phyloP scores from a whole-genome alignment of 805 yeast species.

The Suhomyces vadensis region DNA sequence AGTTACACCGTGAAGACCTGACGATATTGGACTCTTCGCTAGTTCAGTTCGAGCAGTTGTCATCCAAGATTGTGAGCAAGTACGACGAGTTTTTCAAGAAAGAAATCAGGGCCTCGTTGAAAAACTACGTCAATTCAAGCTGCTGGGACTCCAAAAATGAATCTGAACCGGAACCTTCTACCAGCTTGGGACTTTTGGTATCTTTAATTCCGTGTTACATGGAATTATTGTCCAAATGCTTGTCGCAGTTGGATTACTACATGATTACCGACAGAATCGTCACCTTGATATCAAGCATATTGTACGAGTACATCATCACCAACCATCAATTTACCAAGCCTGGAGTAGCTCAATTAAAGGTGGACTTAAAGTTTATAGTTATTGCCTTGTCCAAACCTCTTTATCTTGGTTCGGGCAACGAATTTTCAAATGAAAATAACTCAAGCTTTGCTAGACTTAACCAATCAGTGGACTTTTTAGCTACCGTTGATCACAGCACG shows the following conservation, averaged over 20 bases:
- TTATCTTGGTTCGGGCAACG: slow-evolving; percentile 15
- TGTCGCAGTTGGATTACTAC: slow-evolving; percentile 34
- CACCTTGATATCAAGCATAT: slow-evolving; percentile 25
- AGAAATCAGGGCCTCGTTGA: slow-evolving; percentile 33
- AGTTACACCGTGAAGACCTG: slow-evolving; percentile 16
- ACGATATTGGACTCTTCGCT: slow-evolving; percentile 34
- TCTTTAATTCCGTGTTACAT: slow-evolving; percentile 28
- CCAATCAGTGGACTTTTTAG: slow-evolving; percentile 33
- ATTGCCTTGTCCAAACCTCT: slow-evolving; percentile 20
- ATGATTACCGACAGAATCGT: slow-evolving; percentile 28
- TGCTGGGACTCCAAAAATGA: slow-evolving; percentile 29
- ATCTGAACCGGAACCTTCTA: slow-evolving; percentile 17
- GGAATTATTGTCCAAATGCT: slow-evolving; percentile 20
- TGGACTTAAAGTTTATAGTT: slow-evolving; percentile 28
- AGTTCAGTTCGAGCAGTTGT: slow-evolving; percentile 23
- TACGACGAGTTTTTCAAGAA: slow-evolving; percentile 33
- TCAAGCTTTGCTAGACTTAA: slow-evolving; percentile 23
- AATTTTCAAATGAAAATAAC: slow-evolving; percentile 25
- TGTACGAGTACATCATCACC: slow-evolving; percentile 40
- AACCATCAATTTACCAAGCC: slow-evolving; percentile 36
- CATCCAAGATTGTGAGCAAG: slow-evolving; percentile 19
- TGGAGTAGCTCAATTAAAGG: slow-evolving; percentile 35
- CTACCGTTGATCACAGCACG: slow-evolving; percentile 21
- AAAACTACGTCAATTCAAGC: slow-evolving; percentile 38
- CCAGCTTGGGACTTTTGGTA: slow-evolving; percentile 24